Evolutionary conservation across 495 filamentous ascomycete species (phyloP), one percentile per base, ranked within the genome.

Genomic region (Penicillium malachiteum): DNA sequence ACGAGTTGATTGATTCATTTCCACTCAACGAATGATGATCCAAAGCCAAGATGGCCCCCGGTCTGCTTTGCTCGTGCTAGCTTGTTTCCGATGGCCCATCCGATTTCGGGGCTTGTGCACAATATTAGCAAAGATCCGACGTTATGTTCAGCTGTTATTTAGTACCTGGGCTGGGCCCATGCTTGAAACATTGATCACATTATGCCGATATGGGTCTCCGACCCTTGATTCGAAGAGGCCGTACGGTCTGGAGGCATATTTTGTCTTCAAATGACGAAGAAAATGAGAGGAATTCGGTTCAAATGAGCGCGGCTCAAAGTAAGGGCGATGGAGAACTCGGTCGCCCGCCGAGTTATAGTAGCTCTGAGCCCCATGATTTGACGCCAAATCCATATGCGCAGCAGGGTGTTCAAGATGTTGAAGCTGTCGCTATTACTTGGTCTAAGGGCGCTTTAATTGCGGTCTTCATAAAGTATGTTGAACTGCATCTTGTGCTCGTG

Each of bases 401-500:
- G 51, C 50, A 50, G 21, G 73, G 74, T 59, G 74, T 77, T 32
- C 60, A 66, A 46, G 55, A 60, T 33, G 63, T 67, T 18, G 56
- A 77, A 41, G 74, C 73, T 38, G 59, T 68, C 16, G 67, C 69
- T 9, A 49, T 55, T 9, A 59, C 66, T 5, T 75, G 72, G 73
- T 67, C 58, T 0, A 60, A 56, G 47, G 51, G 46, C n/a, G 41
- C 62, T 7, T 50, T 76, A n/a, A 64, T 71, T 48, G 32, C 56
- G 14, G 63, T 67, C 3, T 76, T 74, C 38, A 48, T 60, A 10
- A 52, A 67, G 71, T 76, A 64, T 18, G 65, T 57, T 48, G 21
- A 30, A 11, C 11, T 9, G 32, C 26, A 3, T 5, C 17, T 7
- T 31, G 13, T 26, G 7, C 12, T n/a, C 17, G 13, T 17, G 39